Conservation (phyloP, 2,329 filamentous ascomycete species). For the Colletotrichum sp. region DNA sequence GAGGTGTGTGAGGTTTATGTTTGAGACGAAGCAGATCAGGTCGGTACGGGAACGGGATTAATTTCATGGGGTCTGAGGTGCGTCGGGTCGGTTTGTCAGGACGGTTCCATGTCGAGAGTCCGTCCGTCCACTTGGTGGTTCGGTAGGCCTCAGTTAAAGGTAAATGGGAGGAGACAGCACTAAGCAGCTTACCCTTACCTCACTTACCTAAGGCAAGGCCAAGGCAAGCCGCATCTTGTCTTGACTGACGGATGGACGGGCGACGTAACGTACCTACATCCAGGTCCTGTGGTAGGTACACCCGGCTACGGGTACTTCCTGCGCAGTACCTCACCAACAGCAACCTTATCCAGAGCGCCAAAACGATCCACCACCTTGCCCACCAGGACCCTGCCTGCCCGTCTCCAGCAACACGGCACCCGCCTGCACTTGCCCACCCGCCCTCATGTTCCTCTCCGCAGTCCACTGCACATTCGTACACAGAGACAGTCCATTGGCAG, state of each 20-base stretch:
- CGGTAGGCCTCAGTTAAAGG: slow-evolving; percentile 9
- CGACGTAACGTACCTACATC: neutral
- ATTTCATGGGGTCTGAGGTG: slow-evolving; percentile 15
- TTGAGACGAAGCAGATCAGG: slow-evolving; percentile 13
- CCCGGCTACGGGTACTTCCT: neutral
- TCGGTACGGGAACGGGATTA: slow-evolving; percentile 12
- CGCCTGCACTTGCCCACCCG: slow-evolving; percentile 1
- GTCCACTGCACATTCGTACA: neutral
- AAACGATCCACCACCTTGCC: neutral
- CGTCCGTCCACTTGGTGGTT: neutral
- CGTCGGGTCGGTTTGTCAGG: slow-evolving; percentile 10
- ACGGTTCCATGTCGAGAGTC: slow-evolving; percentile 1
- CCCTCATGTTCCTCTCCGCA: neutral
- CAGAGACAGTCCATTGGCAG: neutral
- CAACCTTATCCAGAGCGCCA: neutral
- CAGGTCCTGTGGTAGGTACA: neutral
- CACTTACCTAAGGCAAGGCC: neutral
- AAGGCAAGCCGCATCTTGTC: neutral
- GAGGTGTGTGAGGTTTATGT: slow-evolving; percentile 15
- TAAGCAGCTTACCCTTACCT: slow-evolving; percentile 13
- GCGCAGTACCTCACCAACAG: neutral
- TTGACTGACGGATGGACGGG: neutral
- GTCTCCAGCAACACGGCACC: neutral
- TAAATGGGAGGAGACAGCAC: neutral
- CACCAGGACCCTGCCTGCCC: neutral